Conservation (phyloP, 345 rosid genomes). For the Gossypium ekmanianum region DNA sequence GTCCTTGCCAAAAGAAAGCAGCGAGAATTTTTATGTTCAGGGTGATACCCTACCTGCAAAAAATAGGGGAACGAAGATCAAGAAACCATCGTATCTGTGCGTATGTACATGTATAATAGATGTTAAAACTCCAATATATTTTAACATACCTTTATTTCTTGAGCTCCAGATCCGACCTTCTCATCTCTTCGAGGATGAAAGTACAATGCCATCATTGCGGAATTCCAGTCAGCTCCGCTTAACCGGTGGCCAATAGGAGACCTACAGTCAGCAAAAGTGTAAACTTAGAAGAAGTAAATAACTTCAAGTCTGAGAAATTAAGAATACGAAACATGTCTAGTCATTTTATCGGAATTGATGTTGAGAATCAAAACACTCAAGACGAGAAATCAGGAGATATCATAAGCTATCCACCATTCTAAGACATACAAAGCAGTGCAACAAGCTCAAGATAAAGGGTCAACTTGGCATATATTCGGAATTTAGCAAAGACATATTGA, state of each 20-base stretch:
- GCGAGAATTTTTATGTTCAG: conserved; percentile 45
- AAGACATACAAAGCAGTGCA: too few relatives aligned
- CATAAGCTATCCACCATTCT: too few relatives aligned
- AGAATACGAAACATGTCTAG: too few relatives aligned
- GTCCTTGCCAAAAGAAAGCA: conserved; percentile 67
- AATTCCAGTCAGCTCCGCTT: conserved; percentile 44
- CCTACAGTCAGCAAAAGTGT: conserved; percentile 31
- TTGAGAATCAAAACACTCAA: too few relatives aligned
- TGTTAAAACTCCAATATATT: too few relatives aligned
- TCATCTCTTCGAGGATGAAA: conserved; percentile 77
- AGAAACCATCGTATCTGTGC: neutral
- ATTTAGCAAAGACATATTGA: neutral
- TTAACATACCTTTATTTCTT: conserved; percentile 52
- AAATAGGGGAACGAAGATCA: neutral
- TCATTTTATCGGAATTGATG: too few relatives aligned
- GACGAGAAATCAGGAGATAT: too few relatives aligned
- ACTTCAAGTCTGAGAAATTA: conserved; percentile 46
- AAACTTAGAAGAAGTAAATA: conserved; percentile 28
- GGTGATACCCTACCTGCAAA: conserved; percentile 58
- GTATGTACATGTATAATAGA: too few relatives aligned
- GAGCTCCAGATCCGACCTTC: conserved; percentile 67
- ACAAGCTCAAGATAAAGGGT: too few relatives aligned
- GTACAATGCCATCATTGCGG: conserved; percentile 47
- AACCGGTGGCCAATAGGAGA: conserved; percentile 50
- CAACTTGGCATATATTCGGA: neutral